Percentiles rank a stretch among this genome's conserved stretches.
phyloP scores from a whole-genome alignment of 805 yeast genomes.

The Starmerella lactis-condensi region DNA sequence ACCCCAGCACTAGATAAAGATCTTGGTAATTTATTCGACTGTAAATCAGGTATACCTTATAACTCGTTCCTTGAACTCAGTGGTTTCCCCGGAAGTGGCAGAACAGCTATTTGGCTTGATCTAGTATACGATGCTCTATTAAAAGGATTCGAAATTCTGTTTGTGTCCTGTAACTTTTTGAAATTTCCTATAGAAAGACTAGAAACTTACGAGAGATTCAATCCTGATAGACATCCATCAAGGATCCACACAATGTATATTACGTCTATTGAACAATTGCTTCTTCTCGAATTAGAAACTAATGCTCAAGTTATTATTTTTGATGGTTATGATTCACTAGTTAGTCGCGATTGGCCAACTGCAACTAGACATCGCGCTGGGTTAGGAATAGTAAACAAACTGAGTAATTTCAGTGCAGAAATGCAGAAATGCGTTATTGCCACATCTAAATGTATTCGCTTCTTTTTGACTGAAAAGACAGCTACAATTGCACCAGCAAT shows the following conservation, averaged over 20 bases:
- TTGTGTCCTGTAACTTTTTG: slow-evolving; percentile 14
- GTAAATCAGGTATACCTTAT: slow-evolving; percentile 7
- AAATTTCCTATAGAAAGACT: slow-evolving; percentile 15
- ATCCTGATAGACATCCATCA: slow-evolving; percentile 5
- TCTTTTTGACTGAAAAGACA: slow-evolving; percentile 1
- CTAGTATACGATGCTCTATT: slow-evolving; percentile 13
- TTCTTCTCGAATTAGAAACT: slow-evolving; percentile 11
- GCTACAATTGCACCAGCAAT: slow-evolving; percentile 4
- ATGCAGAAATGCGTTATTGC: slow-evolving; percentile 5
- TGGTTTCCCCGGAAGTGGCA: slow-evolving; percentile 21
- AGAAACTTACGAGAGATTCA: no score
- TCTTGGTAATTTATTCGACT: slow-evolving; percentile 3
- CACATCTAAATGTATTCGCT: slow-evolving; percentile 4
- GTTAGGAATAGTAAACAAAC: neutral
- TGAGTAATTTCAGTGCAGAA: neutral
- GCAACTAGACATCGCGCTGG: slow-evolving; percentile 1
- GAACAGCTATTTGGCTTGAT: slow-evolving; percentile 15
- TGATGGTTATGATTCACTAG: slow-evolving; percentile 11
- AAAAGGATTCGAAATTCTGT: slow-evolving; percentile 15
- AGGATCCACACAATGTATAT: slow-evolving; percentile 5
- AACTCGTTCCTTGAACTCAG: slow-evolving; percentile 14
- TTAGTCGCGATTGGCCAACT: slow-evolving; percentile 3
- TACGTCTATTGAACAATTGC: slow-evolving; percentile 9
- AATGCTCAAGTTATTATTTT: slow-evolving; percentile 18
- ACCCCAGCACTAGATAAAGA: slow-evolving; percentile 4